phyloP scores from a whole-genome alignment of 768 basidiomycete genomes.

The Gautieria morchelliformis region DNA sequence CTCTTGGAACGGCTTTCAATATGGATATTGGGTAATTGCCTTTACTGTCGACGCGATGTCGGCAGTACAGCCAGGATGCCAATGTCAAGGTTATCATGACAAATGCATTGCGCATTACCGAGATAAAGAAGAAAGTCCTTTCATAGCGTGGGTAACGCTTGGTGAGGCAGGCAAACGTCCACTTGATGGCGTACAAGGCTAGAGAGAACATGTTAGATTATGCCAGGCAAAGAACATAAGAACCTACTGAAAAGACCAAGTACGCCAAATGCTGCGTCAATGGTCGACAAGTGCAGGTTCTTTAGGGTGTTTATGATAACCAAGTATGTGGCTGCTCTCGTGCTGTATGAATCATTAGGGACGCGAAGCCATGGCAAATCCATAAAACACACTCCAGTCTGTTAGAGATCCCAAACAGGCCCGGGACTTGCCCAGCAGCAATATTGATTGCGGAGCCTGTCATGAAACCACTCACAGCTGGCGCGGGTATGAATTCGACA shows the following conservation, averaged over 20 bases:
- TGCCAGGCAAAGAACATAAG: not conserved
- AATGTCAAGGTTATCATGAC: slow-evolving; percentile 83
- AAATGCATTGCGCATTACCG: slow-evolving; percentile 73
- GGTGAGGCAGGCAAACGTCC: slow-evolving; percentile 37
- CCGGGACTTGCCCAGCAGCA: slow-evolving; percentile 78
- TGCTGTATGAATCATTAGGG: slow-evolving; percentile 34
- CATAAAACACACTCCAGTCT: slow-evolving; percentile 59
- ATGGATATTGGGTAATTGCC: slow-evolving; percentile 82
- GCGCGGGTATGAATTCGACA: slow-evolving; percentile 86
- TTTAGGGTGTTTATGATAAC: slow-evolving; percentile 94
- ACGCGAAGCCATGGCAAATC: not conserved
- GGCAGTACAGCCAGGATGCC: slow-evolving; percentile 78
- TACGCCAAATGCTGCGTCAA: slow-evolving; percentile 89
- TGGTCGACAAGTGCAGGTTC: slow-evolving; percentile 54
- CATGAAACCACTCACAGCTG: slow-evolving; percentile 88
- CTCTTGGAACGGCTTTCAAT: slow-evolving; percentile 73
- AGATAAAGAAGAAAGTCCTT: slow-evolving; percentile 68
- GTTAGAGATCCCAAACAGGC: slow-evolving; percentile 70
- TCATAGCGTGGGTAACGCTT: slow-evolving; percentile 56
- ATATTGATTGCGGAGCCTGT: slow-evolving; percentile 97
- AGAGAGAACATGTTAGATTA: slow-evolving; percentile 6
- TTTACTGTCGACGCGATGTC: slow-evolving; percentile 42
- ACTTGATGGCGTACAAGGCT: slow-evolving; percentile 60
- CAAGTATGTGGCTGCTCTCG: slow-evolving; percentile 71
- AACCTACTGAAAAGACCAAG: slow-evolving; percentile 45